Percentiles rank a stretch among this genome's conserved stretches.
Evolutionary conservation across 306 rosid species (phyloP).

Genomic region (Neltuma alba): DNA sequence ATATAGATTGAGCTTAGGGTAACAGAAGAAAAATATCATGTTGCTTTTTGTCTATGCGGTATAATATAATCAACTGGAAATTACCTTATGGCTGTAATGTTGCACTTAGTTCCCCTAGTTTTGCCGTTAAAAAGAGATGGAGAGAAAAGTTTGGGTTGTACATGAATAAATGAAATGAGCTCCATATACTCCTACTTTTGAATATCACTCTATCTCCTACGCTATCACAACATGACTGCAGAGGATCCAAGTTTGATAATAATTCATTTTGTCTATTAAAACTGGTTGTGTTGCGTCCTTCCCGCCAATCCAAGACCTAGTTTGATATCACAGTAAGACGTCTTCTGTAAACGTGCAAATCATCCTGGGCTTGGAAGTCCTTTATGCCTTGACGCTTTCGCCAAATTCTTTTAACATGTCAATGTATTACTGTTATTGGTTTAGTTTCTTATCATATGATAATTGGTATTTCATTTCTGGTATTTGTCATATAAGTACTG

Average conservation of each 20-base stretch:
- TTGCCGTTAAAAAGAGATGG: neutral
- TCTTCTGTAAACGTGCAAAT: neutral
- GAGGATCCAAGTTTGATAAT: neutral
- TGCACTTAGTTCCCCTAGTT: slow-evolving; percentile 1
- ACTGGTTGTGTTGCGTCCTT: neutral
- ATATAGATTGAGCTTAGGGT: neutral
- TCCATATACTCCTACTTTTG: neutral
- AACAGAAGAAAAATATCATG: neutral
- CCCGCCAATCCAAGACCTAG: neutral
- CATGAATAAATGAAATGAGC: neutral
- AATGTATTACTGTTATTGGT: neutral
- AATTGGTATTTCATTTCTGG: neutral
- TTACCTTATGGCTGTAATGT: neutral
- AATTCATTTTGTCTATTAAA: neutral
- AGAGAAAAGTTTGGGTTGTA: neutral
- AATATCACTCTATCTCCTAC: too few species aligned
- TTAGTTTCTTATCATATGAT: neutral
- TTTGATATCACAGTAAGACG: neutral
- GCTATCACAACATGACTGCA: too few species aligned
- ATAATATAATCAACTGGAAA: neutral
- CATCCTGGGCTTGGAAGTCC: neutral
- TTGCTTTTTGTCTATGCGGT: neutral
- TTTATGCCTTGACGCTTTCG: neutral
- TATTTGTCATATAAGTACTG: slow-evolving; percentile 23
- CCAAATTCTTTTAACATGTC: neutral